These are phyloP conservation scores for Cystobasidiaceae sp. DNA, from an alignment of 1,284 basidiomycete genomes.

Conservation along the genomic window DNA sequence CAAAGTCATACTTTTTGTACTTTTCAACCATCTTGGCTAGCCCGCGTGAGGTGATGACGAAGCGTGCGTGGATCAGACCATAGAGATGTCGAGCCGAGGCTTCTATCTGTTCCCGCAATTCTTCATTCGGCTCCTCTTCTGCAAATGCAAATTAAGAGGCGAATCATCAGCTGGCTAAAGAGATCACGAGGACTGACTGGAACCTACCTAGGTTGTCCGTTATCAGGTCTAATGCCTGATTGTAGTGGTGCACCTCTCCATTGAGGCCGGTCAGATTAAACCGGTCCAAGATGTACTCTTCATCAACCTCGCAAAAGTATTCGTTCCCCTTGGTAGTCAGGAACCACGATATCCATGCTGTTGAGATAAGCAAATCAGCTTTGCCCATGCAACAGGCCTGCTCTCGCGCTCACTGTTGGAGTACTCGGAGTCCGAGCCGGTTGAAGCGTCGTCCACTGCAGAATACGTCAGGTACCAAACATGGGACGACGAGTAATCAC, in stretches of 20 bases:
- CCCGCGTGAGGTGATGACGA: constrained; percentile 89
- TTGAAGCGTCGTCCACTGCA: constrained; percentile 40
- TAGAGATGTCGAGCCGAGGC: constrained; percentile 85
- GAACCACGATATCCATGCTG: constrained; percentile 91
- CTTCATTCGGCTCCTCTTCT: constrained; percentile 52
- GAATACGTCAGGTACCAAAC: neutral
- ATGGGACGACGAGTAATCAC: neutral
- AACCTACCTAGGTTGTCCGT: constrained; percentile 73
- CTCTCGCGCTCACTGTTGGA: constrained; percentile 36
- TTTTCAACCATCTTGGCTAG: constrained; percentile 81
- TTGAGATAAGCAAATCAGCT: neutral
- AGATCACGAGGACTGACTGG: neutral
- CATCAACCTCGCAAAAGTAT: constrained; percentile 99
- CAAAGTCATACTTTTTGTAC: constrained; percentile 94
- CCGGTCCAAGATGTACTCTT: constrained; percentile 96
- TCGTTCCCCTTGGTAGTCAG: constrained; percentile 80
- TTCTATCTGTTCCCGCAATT: constrained; percentile 58
- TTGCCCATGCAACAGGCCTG: neutral
- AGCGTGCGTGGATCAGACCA: constrained; percentile 94
- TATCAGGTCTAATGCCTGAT: constrained; percentile 89
- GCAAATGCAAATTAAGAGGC: constrained; percentile 37
- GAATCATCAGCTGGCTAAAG: neutral
- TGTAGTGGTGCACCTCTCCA: constrained; percentile 90
- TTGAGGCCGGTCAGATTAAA: constrained; percentile 95
- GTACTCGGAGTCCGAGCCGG: constrained; percentile 41